Evolutionary conservation across 352 stramenopile species (phyloP).

Genomic region (Globisporangium cederbergense): DNA sequence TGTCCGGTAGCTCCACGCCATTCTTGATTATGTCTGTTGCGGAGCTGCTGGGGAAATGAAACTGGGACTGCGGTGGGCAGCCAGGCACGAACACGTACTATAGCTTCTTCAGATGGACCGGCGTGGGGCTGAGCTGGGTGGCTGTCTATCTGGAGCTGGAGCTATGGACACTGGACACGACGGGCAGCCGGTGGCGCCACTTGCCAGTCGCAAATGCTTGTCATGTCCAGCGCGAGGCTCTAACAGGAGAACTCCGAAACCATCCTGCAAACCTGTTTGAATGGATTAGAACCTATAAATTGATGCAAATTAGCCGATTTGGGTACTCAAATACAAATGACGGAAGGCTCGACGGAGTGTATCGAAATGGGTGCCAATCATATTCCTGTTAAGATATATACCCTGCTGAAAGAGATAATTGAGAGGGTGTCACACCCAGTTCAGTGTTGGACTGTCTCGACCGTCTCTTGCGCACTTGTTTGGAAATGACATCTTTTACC

Average conservation of each 20-base stretch:
- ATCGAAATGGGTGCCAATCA: no score
- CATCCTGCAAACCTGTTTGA: neutral
- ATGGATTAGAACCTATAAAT: neutral
- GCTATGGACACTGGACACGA: no score
- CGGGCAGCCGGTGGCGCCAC: no score
- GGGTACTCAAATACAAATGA: neutral
- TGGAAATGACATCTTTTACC: no score
- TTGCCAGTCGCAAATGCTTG: neutral
- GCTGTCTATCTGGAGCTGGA: no score
- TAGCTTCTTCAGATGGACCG: no score
- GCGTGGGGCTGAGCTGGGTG: no score
- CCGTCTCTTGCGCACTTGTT: neutral
- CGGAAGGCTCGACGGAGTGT: no score
- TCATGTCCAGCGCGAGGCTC: neutral
- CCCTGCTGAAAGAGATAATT: neutral
- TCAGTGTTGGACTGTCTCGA: slow-evolving; percentile 14
- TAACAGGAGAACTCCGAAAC: slow-evolving; percentile 7
- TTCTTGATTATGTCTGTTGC: neutral
- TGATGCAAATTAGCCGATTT: neutral
- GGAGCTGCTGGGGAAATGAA: slow-evolving; percentile 3
- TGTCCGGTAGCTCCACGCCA: neutral
- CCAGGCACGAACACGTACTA: no score
- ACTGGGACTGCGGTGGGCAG: neutral
- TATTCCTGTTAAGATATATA: neutral
- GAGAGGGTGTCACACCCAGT: slow-evolving; percentile 1